Evolutionary conservation across 352 stramenopile species (phyloP), one percentile per base, ranked within the genome.

Genomic region (Phytophthora quininea): DNA sequence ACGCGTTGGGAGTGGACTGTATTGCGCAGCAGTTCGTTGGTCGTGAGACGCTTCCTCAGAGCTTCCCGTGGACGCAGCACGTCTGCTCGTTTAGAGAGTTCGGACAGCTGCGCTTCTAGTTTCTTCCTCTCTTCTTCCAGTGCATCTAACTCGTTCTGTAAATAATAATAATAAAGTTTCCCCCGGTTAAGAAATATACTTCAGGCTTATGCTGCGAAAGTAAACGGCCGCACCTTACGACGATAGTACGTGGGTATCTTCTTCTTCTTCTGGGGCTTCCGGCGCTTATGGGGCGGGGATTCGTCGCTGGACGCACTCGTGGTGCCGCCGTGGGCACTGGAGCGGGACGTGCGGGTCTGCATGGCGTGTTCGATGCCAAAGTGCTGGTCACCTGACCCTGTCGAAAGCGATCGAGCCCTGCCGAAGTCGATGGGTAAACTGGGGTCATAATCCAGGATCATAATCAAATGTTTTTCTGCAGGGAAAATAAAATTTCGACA

Each of bases 161-260:
- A n/a, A 38, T 2, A 49, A 49, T 29, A 19, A 29, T 8, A 49
- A 2, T 31, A 14, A 40, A 42, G 19, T 24, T 24, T 24, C 19
- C 19, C 19, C 7, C 37, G 1, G 1, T 33, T 11, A 55, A 55
- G 11, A 40, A 6, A 12, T 3, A 51, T 51, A 12, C 11, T 3
- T 51, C 11, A 15, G 11, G 27, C 15, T 51, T 31, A 24, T 5
- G 12, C 19, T 40, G 30, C 31, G 19, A n/a, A 30, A n/a, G 15
- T 8, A 29, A 27, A 46, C 27, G 4, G n/a, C 47, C 1, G 40
- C 35, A 66, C 62, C 69, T 76, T 76, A 11, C 69, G 63, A 0
- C 64, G 64, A 43, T 71, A 76, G 32, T 76, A 76, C 0, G 64
- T 76, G 42, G 63, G 69, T 19, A 76, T 46, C 29, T 74, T 74